phyloP scores from a whole-genome alignment of 768 basidiomycete species.

The Nevesoporus exiguus region DNA sequence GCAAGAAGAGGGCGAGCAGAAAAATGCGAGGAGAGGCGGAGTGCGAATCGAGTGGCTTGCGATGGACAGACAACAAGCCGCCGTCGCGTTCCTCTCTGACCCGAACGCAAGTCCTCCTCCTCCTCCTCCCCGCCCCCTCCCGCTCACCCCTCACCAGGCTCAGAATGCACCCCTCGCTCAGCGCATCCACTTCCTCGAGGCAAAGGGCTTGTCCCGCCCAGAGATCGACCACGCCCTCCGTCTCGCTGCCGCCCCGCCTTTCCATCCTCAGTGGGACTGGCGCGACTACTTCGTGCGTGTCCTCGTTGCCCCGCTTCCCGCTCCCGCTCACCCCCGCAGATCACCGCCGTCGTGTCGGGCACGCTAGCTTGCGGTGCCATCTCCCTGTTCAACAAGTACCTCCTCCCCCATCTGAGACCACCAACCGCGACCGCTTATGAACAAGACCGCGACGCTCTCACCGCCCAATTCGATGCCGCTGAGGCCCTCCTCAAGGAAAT shows the following conservation, averaged over 20 bases:
- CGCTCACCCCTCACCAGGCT: conserved; percentile 43
- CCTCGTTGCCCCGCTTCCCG: neutral
- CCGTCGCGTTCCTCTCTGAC: conserved; percentile 82
- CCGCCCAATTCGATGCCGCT: conserved; percentile 86
- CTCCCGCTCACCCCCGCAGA: conserved; percentile 47
- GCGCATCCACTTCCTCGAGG: conserved; percentile 90
- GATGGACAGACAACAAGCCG: conserved; percentile 51
- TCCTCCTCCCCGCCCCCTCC: neutral
- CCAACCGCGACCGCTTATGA: conserved; percentile 88
- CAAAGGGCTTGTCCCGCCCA: conserved; percentile 77
- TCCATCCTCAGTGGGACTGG: conserved; percentile 76
- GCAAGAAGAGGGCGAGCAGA: too few relatives aligned
- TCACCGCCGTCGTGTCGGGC: conserved; percentile 89
- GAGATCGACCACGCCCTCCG: conserved; percentile 88
- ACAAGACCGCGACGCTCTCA: conserved; percentile 77
- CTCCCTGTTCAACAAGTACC: conserved; percentile 85
- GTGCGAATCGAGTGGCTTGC: conserved; percentile 21
- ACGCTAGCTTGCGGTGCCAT: conserved; percentile 77
- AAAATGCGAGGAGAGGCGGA: conserved; percentile 31
- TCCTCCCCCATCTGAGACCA: conserved; percentile 87
- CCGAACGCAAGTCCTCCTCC: conserved; percentile 53
- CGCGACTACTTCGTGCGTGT: conserved; percentile 89
- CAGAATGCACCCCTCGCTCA: conserved; percentile 78
- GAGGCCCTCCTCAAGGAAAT: conserved; percentile 80
- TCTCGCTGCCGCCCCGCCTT: conserved; percentile 43